phyloP scores from a whole-genome alignment of 2,329 filamentous ascomycete species.

The Blastomyces emzantsi region DNA sequence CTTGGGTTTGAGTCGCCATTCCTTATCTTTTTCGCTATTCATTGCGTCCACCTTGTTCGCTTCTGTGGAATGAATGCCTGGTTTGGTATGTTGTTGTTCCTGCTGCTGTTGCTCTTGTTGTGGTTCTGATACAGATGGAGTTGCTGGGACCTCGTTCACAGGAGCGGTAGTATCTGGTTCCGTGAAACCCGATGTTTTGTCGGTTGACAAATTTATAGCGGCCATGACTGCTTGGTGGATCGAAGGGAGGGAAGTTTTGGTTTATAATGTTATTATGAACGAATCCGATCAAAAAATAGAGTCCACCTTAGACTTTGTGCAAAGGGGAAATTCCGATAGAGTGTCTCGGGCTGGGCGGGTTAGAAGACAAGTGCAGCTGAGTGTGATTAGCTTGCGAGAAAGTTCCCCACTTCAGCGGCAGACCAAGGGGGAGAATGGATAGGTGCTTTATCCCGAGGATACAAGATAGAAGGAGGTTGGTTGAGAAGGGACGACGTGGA shows the following conservation, averaged over 20 bases:
- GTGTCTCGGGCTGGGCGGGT: background rate
- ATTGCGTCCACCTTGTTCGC: background rate
- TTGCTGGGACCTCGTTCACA: background rate
- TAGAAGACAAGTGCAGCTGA: background rate
- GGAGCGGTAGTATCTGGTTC: background rate
- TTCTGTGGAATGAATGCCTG: background rate
- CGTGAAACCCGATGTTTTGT: background rate
- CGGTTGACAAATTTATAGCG: background rate
- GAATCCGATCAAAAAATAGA: background rate
- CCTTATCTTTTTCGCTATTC: background rate
- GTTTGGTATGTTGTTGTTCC: background rate
- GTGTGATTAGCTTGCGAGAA: background rate
- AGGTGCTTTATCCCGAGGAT: background rate
- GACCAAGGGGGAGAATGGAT: background rate
- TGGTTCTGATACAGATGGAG: background rate
- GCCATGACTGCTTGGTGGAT: slow-evolving; percentile 3
- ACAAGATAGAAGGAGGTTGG: background rate
- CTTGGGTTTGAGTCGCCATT: slow-evolving; percentile 4
- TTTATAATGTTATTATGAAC: background rate
- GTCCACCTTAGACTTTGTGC: background rate
- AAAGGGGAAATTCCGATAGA: background rate
- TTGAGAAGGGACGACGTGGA: background rate
- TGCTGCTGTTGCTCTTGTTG: background rate
- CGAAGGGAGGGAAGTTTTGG: background rate
- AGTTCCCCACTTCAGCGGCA: slow-evolving; percentile 2